Evolutionary conservation across 1,284 basidiomycete genomes (phyloP).

Genomic region (Ganoderma sp.): DNA sequence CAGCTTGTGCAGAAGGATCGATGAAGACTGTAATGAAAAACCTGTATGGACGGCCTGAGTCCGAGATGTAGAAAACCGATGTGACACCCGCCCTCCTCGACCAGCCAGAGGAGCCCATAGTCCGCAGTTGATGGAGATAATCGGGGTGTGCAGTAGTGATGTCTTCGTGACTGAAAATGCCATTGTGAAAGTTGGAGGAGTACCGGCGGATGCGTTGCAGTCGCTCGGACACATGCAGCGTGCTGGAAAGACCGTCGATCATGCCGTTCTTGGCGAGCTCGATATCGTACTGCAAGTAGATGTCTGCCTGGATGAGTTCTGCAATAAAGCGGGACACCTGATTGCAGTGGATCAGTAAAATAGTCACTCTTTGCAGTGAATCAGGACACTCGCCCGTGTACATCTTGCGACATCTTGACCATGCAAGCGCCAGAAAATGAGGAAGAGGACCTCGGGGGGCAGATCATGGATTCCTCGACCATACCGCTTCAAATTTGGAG

Average conservation of each 20-base stretch:
- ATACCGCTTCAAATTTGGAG: too few species aligned
- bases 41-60: too few species aligned
- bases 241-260: background rate
- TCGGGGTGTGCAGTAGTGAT: background rate
- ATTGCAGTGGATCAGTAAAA: background rate
- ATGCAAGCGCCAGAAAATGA: background rate
- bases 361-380: background rate
- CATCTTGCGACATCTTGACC: background rate
- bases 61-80: too few species aligned
- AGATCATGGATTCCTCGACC: too few species aligned
- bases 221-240: background rate
- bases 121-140: background rate
- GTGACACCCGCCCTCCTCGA: too few species aligned
- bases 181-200: background rate
- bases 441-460: background rate
- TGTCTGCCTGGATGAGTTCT: background rate
- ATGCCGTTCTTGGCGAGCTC: constrained; percentile 4
- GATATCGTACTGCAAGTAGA: background rate
- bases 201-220: background rate
- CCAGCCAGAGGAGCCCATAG: background rate
- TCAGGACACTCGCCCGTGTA: background rate
- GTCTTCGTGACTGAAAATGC: background rate
- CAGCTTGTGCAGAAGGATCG: too few species aligned
- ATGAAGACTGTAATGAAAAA: too few species aligned
- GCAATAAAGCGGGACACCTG: background rate